phyloP scores from a whole-genome alignment of 2,329 filamentous ascomycete species.

The Verticillium zaregamsianum region DNA sequence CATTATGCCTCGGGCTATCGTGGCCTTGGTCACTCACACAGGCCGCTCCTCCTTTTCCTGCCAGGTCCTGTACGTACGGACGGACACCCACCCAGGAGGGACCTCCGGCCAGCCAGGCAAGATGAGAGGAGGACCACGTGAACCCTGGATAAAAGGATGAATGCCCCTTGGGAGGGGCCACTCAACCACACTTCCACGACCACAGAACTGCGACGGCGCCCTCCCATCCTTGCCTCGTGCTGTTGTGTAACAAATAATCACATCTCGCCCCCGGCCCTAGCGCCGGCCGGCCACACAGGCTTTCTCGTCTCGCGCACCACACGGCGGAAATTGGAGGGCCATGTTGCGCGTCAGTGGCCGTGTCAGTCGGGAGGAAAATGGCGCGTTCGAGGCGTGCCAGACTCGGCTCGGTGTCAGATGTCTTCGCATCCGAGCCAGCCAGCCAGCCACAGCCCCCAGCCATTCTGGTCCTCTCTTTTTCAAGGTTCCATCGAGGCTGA shows the following conservation, averaged over 20 bases:
- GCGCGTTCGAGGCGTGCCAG: not conserved
- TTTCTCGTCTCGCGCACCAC: not conserved
- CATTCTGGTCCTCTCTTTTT: not conserved
- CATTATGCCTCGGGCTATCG: not conserved
- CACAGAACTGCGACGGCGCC: not conserved
- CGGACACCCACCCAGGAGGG: not conserved
- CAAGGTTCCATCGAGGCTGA: not conserved
- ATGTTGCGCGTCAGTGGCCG: not conserved
- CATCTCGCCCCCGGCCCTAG: not conserved
- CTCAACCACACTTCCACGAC: not conserved
- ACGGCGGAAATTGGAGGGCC: not conserved
- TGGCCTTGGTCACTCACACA: not conserved
- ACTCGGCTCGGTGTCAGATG: not conserved
- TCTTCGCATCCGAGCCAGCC: not conserved
- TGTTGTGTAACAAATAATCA: not conserved
- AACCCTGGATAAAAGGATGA: slow-evolving; percentile 3
- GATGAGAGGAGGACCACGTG: not conserved
- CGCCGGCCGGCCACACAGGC: not conserved
- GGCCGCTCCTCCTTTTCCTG: not conserved
- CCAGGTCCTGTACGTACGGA: not conserved
- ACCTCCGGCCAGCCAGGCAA: not conserved
- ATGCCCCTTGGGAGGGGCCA: slow-evolving; percentile 1
- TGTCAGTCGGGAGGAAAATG: not conserved
- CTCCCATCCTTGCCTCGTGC: not conserved
- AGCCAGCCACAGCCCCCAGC: not conserved